A percentile compares a stretch with the other conserved stretches of the same genome.
Conservation (phyloP, 2,329 filamentous ascomycete genomes). For the Aspergillus chevalieri region DNA sequence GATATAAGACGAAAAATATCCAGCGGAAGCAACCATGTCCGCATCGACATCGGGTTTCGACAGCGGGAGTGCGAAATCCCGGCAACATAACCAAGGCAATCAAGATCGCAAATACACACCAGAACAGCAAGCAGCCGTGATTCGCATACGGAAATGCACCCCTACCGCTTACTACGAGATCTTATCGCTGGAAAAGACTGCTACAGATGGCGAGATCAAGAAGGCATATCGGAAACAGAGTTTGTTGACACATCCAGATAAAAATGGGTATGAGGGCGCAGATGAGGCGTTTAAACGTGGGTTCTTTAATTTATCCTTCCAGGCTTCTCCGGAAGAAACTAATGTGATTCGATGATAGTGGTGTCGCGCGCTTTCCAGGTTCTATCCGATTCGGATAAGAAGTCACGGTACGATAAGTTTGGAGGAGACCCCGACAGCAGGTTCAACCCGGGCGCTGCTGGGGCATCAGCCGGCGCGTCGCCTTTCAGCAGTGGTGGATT, state of each 20-base stretch:
- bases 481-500: constrained; percentile 39
- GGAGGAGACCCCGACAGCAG: constrained; percentile 88
- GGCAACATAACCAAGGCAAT: constrained; percentile 46
- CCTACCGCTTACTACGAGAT: constrained; percentile 95
- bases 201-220: constrained; percentile 80
- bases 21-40: constrained; percentile 23
- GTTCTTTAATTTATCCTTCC: constrained; percentile 19
- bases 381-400: constrained; percentile 88
- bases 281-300: constrained; percentile 94
- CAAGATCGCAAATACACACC: constrained; percentile 63
- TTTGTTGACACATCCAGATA: constrained; percentile 93
- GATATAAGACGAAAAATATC: background rate
- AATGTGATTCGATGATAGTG: constrained; percentile 45
- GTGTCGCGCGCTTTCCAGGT: constrained; percentile 90
- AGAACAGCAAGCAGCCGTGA: constrained; percentile 86
- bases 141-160: constrained; percentile 77
- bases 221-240: constrained; percentile 96
- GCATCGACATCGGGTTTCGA: constrained; percentile 44
- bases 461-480: constrained; percentile 32
- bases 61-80: constrained; percentile 39
- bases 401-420: constrained; percentile 77
- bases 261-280: constrained; percentile 91
- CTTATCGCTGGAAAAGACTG: constrained; percentile 63
- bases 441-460: constrained; percentile 53
- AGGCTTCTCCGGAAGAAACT: background rate